phyloP scores from a whole-genome alignment of 257 asterid species.

The Linaria vulgaris region DNA sequence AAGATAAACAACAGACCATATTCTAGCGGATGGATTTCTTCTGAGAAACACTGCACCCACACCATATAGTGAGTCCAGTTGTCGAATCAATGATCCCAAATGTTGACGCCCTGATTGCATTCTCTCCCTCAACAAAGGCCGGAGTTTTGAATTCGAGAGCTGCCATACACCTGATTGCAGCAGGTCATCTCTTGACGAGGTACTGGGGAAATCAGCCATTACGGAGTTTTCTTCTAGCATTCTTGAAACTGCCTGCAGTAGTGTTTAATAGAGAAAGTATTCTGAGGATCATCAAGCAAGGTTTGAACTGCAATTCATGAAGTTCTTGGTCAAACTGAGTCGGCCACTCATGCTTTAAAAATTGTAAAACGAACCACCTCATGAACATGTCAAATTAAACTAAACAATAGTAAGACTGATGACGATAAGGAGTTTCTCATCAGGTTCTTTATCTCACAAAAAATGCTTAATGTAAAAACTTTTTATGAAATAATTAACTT shows the following conservation, averaged over 20 bases:
- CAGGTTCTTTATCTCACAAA: no score
- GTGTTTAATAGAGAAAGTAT: slow-evolving; percentile 13
- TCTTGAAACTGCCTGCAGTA: slow-evolving; percentile 66
- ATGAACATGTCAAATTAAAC: no score
- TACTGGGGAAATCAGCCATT: slow-evolving; percentile 37
- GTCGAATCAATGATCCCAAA: slow-evolving; percentile 75
- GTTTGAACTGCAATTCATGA: neutral
- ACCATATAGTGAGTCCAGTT: slow-evolving; percentile 75
- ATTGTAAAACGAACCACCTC: no score
- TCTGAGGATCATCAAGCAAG: slow-evolving; percentile 14
- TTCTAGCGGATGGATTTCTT: slow-evolving; percentile 73
- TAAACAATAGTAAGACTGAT: no score
- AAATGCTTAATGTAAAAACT: no score
- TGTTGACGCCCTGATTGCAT: slow-evolving; percentile 73
- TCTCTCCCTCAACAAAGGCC: slow-evolving; percentile 51
- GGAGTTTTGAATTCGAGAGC: slow-evolving; percentile 47
- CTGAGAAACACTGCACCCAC: slow-evolving; percentile 62
- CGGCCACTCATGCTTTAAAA: no score
- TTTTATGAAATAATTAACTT: no score
- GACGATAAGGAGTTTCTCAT: no score
- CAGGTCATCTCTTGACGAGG: slow-evolving; percentile 54
- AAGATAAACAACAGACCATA: slow-evolving; percentile 67
- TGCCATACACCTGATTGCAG: slow-evolving; percentile 58
- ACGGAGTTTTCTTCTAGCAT: slow-evolving; percentile 56
- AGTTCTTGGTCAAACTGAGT: neutral